These are phyloP conservation scores for Lactifluus hygrophoroides DNA, from an alignment of 768 basidiomycete species.

Conservation along the genomic window DNA sequence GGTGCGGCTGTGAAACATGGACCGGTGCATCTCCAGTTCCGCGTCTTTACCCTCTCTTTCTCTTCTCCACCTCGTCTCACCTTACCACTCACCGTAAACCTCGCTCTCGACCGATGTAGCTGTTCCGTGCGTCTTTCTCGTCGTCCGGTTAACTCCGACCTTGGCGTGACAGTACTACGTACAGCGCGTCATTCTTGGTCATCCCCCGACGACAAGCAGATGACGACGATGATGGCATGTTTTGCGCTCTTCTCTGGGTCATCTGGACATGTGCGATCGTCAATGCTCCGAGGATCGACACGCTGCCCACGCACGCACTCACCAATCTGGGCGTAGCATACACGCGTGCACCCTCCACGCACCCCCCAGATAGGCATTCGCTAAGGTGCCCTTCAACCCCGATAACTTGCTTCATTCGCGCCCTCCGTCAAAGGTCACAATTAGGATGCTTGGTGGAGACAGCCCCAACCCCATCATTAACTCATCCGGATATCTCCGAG, in stretches of 20 bases:
- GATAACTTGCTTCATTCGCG: neutral
- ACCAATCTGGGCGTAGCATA: neutral
- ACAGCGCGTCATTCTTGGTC: neutral
- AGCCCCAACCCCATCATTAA: neutral
- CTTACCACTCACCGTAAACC: neutral
- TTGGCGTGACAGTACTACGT: neutral
- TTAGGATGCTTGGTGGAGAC: neutral
- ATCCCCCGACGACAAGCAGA: neutral
- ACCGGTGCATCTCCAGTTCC: constrained; percentile 7
- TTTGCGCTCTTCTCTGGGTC: neutral
- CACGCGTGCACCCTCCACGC: neutral
- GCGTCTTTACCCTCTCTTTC: neutral
- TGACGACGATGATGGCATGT: neutral
- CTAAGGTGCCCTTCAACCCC: neutral
- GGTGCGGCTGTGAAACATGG: constrained; percentile 13
- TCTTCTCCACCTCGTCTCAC: neutral
- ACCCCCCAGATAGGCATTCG: neutral
- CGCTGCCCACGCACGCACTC: neutral
- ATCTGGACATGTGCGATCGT: neutral
- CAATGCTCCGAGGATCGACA: neutral
- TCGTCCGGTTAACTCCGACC: neutral
- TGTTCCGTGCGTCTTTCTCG: too few relatives aligned
- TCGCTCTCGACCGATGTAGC: neutral
- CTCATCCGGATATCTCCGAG: constrained; percentile 15
- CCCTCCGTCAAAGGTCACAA: neutral